Evolutionary conservation across 257 asterid genomes (phyloP).

Genomic region (Verbascum thapsus): DNA sequence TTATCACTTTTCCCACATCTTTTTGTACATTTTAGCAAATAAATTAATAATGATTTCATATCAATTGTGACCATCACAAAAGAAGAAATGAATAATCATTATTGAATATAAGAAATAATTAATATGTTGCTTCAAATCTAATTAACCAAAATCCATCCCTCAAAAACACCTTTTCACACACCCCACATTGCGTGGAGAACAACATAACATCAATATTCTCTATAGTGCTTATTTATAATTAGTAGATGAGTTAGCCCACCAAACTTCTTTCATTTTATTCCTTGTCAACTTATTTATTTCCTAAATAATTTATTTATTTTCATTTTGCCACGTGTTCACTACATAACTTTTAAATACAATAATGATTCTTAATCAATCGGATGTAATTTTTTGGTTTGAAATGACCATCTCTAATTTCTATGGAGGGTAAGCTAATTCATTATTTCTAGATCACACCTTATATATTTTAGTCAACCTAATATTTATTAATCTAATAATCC

Average conservation of each 20-base stretch:
- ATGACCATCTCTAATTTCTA: neutral
- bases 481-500: neutral
- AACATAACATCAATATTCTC: slow-evolving; percentile 33
- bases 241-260: slow-evolving; percentile 42
- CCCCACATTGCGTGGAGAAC: slow-evolving; percentile 36
- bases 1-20: too few relatives aligned
- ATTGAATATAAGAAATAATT: slow-evolving; percentile 16
- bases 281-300: neutral
- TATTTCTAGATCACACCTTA: neutral
- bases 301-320: neutral
- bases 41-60: neutral
- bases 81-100: slow-evolving; percentile 18
- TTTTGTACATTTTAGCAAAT: too few relatives aligned
- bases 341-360: too few relatives aligned
- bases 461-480: neutral
- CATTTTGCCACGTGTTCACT: neutral
- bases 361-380: neutral
- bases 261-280: slow-evolving; percentile 18
- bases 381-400: neutral
- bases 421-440: slow-evolving; percentile 26
- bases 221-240: slow-evolving; percentile 21
- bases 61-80: slow-evolving; percentile 25
- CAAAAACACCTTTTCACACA: neutral
- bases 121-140: slow-evolving; percentile 40
- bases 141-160: slow-evolving; percentile 32